Base-by-base conservation (phyloP, 2,329 filamentous ascomycete species). In the Claviceps digitariae region DNA sequence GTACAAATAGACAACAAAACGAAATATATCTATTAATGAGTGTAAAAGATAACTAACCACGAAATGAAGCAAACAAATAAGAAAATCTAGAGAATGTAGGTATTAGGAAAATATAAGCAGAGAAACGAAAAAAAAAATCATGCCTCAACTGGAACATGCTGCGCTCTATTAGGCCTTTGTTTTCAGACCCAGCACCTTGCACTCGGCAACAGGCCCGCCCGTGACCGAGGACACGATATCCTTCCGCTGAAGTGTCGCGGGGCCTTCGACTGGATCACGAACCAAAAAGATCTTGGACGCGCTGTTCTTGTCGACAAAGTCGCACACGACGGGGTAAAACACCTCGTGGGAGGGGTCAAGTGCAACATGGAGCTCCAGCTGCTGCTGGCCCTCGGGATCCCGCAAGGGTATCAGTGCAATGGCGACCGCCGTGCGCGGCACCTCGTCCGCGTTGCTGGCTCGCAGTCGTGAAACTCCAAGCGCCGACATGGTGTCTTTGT, bases 391-490 rank as follows among this genome's bases (percentile, higher is more conserved):
- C 4, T 58, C 57, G 21, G 45, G 44, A 40, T 54, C 48, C 23
- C 49, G 43, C 31, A 56, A 54, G 2, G 59, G 58, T 6, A 55
- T 54, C 47, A 59, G 52, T 9, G 59, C 59, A 9, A 63, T 57
- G 2, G 57, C 36, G 4, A 61, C 60, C 5, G 54, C 54, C 2
- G 45, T 41, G 2, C 29, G 50, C 6, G 63, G 63, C 2, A 60
- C 55, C 17, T 55, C 45, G 3, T 48, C 38, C 8, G 54, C 54
- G 48, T 59, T 53, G 13, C 60, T 58, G 34, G 61, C 52, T 6
- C 64, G 61, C 7, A 69, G 56, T 4, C 63, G 63, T 2, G 59
- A 63, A 7, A 68, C 64, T n/a, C 66, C 64, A 6, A 62, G 44
- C 5, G 45, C 52, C 15, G 52, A 52, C 65, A 69, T 68, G 52